These are phyloP conservation scores for Pythium aquatile DNA, from an alignment of 352 stramenopile genomes.

Conservation along the genomic window DNA sequence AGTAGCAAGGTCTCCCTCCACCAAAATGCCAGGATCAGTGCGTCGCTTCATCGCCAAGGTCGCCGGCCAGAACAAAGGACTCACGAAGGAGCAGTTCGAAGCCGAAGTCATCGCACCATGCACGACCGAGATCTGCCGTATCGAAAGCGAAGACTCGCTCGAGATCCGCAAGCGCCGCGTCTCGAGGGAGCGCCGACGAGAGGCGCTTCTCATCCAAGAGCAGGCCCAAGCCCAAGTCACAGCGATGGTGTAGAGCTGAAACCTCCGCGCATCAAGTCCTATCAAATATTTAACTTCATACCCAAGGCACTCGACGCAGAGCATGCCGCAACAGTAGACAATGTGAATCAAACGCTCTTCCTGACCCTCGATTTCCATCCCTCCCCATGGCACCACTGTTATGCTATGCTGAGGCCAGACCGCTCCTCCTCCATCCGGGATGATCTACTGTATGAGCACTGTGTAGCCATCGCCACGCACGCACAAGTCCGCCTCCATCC, in stretches of 20 bases:
- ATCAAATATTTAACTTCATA: neutral
- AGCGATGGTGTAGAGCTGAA: neutral
- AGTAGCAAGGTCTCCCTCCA: neutral
- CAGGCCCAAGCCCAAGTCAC: neutral
- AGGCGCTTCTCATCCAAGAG: conserved; percentile 7
- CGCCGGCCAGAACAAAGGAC: conserved; percentile 3
- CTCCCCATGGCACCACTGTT: no score
- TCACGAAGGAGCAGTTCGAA: conserved; percentile 15
- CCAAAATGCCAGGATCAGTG: conserved; percentile 19
- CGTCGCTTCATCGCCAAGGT: conserved; percentile 21
- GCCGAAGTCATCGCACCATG: conserved; percentile 17
- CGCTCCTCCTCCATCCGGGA: no score
- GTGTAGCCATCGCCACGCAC: neutral
- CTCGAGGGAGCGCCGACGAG: conserved; percentile 18
- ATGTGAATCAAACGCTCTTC: neutral
- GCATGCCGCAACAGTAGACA: neutral
- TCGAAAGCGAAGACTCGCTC: conserved; percentile 13
- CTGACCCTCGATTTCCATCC: neutral
- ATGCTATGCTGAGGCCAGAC: no score
- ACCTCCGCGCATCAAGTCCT: neutral
- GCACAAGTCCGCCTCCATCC: no score
- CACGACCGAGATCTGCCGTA: conserved; percentile 20
- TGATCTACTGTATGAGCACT: no score
- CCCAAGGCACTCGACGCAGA: neutral
- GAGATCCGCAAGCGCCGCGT: conserved; percentile 16